These are phyloP conservation scores for Neurospora sp. DNA, from an alignment of 495 filamentous ascomycete species.

Conservation along the genomic window DNA sequence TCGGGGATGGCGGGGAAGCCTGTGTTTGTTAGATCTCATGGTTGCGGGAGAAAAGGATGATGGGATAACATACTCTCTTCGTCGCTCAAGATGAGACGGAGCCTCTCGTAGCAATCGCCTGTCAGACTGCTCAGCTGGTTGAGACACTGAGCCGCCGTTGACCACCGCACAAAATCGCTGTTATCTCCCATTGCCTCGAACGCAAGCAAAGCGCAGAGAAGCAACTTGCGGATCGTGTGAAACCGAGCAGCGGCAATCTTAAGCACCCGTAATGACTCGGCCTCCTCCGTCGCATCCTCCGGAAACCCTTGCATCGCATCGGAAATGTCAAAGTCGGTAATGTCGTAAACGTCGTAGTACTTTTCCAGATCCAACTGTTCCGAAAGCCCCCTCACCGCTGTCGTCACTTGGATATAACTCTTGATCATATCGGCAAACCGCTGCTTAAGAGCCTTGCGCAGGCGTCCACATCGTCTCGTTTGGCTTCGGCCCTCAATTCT, in stretches of 20 bases:
- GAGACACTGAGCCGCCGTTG: conserved; percentile 67
- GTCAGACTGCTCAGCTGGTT: conserved; percentile 49
- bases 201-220: conserved; percentile 78
- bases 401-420: conserved; percentile 56
- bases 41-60: too few species aligned
- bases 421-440: conserved; percentile 60
- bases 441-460: conserved; percentile 63
- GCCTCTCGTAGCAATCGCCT: conserved; percentile 39
- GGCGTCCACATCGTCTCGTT: conserved; percentile 62
- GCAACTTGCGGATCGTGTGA: conserved; percentile 68
- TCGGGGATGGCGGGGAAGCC: conserved; percentile 38
- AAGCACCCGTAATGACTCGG: conserved; percentile 68
- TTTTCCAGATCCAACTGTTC: conserved; percentile 74
- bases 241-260: conserved; percentile 71
- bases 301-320: conserved; percentile 53
- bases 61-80: conserved; percentile 59
- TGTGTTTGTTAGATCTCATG: conserved; percentile 4
- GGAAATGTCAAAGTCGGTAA: conserved; percentile 65
- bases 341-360: conserved; percentile 87
- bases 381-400: conserved; percentile 57
- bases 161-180: conserved; percentile 71
- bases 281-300: conserved; percentile 52
- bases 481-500: conserved; percentile 71
- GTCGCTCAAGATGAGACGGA: conserved; percentile 65
- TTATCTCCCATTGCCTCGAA: conserved; percentile 78